Evolutionary conservation across 306 rosid species (phyloP).

Genomic region (Alnus rubra): DNA sequence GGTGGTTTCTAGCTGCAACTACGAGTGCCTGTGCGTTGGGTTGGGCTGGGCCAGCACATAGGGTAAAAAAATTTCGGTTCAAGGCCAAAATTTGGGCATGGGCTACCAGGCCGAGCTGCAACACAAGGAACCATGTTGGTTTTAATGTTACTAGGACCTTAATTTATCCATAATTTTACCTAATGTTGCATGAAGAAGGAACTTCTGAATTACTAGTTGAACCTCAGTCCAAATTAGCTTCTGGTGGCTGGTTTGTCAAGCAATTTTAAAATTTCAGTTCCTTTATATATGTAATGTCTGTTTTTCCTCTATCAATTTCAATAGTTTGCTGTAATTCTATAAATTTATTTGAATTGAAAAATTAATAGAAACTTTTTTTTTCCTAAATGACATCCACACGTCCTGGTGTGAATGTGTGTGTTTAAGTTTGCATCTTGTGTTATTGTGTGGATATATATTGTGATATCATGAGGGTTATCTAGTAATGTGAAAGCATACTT

Average conservation of each 20-base stretch:
- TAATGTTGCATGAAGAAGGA: not conserved
- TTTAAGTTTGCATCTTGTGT: not conserved
- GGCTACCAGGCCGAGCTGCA: not conserved
- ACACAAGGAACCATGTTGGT: not conserved
- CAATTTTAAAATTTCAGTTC: not conserved
- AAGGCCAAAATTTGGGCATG: not conserved
- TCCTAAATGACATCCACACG: not conserved
- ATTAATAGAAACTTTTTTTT: not conserved
- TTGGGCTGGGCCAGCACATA: not conserved
- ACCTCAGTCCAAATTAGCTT: not conserved
- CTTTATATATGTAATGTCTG: no score
- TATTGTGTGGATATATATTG: not conserved
- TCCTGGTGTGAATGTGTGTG: not conserved
- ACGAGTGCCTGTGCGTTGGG: not conserved
- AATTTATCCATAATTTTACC: not conserved
- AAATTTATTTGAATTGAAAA: not conserved
- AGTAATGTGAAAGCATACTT: not conserved
- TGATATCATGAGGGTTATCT: not conserved
- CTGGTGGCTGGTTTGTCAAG: not conserved
- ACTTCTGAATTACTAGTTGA: not conserved
- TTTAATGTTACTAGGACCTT: not conserved
- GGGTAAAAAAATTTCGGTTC: not conserved
- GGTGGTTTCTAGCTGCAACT: slow-evolving; percentile 2
- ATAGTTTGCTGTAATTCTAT: not conserved
- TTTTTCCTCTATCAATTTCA: not conserved